Evolutionary conservation across 495 filamentous ascomycete genomes (phyloP).

Genomic region (Hypoxylon perforatum): DNA sequence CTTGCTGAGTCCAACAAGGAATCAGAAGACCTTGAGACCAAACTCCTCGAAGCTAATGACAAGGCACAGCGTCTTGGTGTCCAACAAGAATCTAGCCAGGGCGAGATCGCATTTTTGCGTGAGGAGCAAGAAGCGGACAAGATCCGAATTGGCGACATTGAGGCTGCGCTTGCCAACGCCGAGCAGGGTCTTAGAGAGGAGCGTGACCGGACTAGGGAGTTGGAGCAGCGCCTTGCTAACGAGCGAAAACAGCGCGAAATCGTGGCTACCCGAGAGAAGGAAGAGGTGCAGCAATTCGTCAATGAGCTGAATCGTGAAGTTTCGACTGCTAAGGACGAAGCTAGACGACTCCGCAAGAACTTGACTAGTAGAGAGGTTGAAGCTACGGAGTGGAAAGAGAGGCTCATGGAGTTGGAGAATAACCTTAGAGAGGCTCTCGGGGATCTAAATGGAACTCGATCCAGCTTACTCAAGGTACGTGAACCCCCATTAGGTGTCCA

Average conservation of each 20-base stretch:
- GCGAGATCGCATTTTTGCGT: conserved; percentile 92
- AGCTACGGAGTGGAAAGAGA: conserved; percentile 86
- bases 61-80: conserved; percentile 88
- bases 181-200: conserved; percentile 80
- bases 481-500: background rate
- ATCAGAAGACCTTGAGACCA: conserved; percentile 78
- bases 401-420: conserved; percentile 87
- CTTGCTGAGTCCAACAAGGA: conserved; percentile 80
- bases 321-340: conserved; percentile 86
- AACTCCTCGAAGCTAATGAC: conserved; percentile 79
- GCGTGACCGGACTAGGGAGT: conserved; percentile 78
- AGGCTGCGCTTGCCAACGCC: conserved; percentile 79
- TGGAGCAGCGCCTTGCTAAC: conserved; percentile 79
- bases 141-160: conserved; percentile 94
- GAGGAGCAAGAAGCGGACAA: conserved; percentile 98
- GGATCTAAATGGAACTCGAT: conserved; percentile 87
- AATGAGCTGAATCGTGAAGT: conserved; percentile 86
- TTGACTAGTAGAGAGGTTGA: conserved; percentile 88
- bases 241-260: conserved; percentile 89
- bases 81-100: conserved; percentile 90
- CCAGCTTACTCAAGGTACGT: conserved; percentile 79
- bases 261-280: conserved; percentile 85
- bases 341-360: conserved; percentile 79
- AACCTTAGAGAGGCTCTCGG: conserved; percentile 83
- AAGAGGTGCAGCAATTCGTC: conserved; percentile 78